Conservation (phyloP, 306 rosid genomes). For the Mucuna pruriens region DNA sequence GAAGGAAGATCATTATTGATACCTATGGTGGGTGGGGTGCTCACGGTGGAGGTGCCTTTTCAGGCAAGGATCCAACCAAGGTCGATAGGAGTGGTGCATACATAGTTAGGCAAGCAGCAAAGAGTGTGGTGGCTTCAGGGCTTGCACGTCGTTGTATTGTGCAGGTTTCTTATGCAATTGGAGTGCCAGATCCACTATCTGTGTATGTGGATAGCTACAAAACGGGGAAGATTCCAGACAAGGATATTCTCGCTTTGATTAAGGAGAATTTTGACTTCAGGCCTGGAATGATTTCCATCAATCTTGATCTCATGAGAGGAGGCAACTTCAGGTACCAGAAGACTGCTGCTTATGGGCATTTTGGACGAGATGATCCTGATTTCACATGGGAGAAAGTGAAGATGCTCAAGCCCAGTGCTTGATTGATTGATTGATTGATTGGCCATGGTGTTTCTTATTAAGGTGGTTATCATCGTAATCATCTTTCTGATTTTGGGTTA, state of each 20-base stretch:
- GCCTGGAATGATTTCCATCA: conserved; percentile 80
- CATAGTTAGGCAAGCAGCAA: conserved; percentile 81
- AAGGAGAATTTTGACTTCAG: conserved; percentile 75
- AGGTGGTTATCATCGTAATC: conserved; percentile 49
- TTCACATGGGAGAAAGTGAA: conserved; percentile 82
- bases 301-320: conserved; percentile 75
- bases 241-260: conserved; percentile 63
- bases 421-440: conserved; percentile 54
- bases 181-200: conserved; percentile 78
- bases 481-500: conserved; percentile 32
- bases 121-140: conserved; percentile 80
- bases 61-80: conserved; percentile 86
- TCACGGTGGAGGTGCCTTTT: conserved; percentile 90
- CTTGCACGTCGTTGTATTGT: conserved; percentile 80
- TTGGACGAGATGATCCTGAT: conserved; percentile 80
- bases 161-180: conserved; percentile 87
- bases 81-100: conserved; percentile 84
- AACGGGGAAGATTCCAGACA: conserved; percentile 73
- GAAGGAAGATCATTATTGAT: conserved; percentile 80
- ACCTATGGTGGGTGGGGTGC: conserved; percentile 93
- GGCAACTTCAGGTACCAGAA: conserved; percentile 80
- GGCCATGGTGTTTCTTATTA: neutral
- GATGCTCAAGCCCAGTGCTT: conserved; percentile 74
- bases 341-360: conserved; percentile 87
- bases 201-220: conserved; percentile 72